Evolutionary conservation across 352 stramenopile species (phyloP), one percentile per base, ranked within the genome.

Genomic region (Globisporangium recalcitrans): DNA sequence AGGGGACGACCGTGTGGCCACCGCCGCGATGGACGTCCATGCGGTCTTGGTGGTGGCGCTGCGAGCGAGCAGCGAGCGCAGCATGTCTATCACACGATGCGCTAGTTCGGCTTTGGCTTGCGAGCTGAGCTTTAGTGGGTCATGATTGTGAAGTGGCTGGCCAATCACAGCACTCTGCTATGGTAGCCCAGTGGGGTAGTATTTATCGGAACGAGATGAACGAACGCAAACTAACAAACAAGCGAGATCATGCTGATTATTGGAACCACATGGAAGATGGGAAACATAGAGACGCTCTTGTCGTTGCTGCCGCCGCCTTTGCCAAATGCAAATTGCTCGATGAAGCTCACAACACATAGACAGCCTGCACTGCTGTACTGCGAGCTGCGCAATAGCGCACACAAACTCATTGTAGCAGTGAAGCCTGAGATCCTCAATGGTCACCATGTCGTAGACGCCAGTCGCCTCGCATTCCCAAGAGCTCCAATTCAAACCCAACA

Each of bases 401-500:
- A 44, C 38, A 46, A 4, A 2, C 38, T 44, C 36, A 44, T 9
- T 19, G 5, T 8, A 44, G 16, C 38, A 46, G 21, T 46, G 16
- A 16, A 46, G 4, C 16, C 6, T 21, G 38, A 21, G 14, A 46
- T 42, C 36, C 7, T 9, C 13, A 42, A 42, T 42, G 36, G 36
- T 14, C 44, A 27, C 16, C n/a, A 51, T 49, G 44, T 6, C n/a
- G 5, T 27, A 27, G 47, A 52, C 13, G 60, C 63, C 75, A 67
- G 74, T 64, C 63, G 71, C 70, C n/a, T n/a, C n/a, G n/a, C n/a
- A 71, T 42, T 42, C 36, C 13, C 19, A 51, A 51, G 44, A 52
- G 22, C 22, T 31, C 46, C 21, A 6, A 52, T 52, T 8, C 3
- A 19, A 7, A 46, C 14, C 2, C 27, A 34, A 29, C 22, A 29